These are phyloP conservation scores for Sclerospora graminicola DNA, from an alignment of 352 stramenopile species.

Conservation along the genomic window DNA sequence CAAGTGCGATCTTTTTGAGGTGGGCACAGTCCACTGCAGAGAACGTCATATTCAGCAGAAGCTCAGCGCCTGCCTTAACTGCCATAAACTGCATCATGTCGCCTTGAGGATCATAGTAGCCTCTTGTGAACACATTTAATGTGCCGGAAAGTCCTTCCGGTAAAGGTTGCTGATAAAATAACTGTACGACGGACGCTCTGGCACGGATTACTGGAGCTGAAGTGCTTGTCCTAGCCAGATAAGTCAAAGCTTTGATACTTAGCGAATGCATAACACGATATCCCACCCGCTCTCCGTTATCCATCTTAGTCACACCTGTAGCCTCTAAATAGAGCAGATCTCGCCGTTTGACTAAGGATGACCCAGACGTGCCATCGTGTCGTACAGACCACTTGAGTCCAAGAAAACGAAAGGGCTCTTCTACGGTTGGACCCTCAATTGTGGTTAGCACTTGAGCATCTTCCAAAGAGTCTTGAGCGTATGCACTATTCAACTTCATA, in stretches of 20 bases:
- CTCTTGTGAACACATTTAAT: conserved; percentile 38
- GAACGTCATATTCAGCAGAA: conserved; percentile 29
- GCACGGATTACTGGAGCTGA: conserved; percentile 34
- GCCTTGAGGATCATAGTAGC: conserved; percentile 45
- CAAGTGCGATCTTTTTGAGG: conserved; percentile 50
- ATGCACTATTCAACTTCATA: conserved; percentile 55
- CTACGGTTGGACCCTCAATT: conserved; percentile 22
- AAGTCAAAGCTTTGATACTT: conserved; percentile 36
- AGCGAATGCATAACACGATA: conserved; percentile 61
- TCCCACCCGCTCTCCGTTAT: conserved; percentile 33
- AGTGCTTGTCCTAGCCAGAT: conserved; percentile 18
- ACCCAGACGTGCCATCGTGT: conserved; percentile 16
- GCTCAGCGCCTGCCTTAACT: conserved; percentile 26
- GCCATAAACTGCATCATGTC: conserved; percentile 41
- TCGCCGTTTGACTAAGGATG: conserved; percentile 28
- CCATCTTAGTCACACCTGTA: conserved; percentile 21
- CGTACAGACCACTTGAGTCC: conserved; percentile 47
- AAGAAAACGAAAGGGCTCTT: conserved; percentile 45
- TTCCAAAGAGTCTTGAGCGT: conserved; percentile 25
- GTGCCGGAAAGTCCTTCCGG: conserved; percentile 13
- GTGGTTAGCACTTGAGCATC: conserved; percentile 35
- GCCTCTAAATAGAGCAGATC: conserved; percentile 54
- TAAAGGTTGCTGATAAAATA: conserved; percentile 31
- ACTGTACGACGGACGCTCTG: conserved; percentile 29
- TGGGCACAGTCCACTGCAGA: conserved; percentile 37